Conservation (phyloP, 2,329 filamentous ascomycete genomes). For the Hypoxylon sp. region DNA sequence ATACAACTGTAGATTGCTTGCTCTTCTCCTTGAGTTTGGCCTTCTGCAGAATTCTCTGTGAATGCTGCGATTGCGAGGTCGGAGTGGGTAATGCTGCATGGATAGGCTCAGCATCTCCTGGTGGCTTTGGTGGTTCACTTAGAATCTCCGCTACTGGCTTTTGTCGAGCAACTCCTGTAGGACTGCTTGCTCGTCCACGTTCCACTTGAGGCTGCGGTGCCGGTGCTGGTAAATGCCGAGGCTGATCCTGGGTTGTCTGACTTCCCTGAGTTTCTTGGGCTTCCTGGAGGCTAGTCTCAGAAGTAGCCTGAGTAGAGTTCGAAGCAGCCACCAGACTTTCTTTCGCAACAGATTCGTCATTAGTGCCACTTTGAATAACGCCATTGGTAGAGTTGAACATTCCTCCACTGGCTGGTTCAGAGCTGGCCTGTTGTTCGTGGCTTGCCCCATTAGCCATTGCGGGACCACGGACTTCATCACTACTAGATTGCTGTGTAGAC, state of each 20-base stretch:
- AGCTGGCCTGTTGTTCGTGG: slow-evolving; percentile 16
- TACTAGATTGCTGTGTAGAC: slow-evolving; percentile 8
- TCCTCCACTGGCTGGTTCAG: slow-evolving; percentile 1
- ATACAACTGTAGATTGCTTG: slow-evolving; percentile 82
- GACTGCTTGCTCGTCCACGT: slow-evolving; percentile 49
- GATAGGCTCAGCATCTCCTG: slow-evolving; percentile 44
- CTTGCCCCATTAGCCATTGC: slow-evolving; percentile 10
- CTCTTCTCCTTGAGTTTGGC: slow-evolving; percentile 72
- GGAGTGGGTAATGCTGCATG: slow-evolving; percentile 50
- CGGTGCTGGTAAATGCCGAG: slow-evolving; percentile 14
- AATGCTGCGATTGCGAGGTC: slow-evolving; percentile 49
- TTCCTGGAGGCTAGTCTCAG: slow-evolving; percentile 11
- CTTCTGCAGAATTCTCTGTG: slow-evolving; percentile 60
- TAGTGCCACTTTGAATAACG: slow-evolving; percentile 1
- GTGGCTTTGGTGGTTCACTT: slow-evolving; percentile 44
- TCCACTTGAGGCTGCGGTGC: slow-evolving; percentile 15
- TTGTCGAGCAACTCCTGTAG: slow-evolving; percentile 51
- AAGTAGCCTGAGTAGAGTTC: slow-evolving; percentile 15
- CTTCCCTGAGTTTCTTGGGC: neutral
- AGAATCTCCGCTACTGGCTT: slow-evolving; percentile 55
- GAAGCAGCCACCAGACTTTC: slow-evolving; percentile 23
- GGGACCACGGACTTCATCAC: slow-evolving; percentile 5
- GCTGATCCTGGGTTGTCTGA: neutral
- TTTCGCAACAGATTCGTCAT: slow-evolving; percentile 12
- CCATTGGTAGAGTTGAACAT: neutral